These are phyloP conservation scores for Trypanosomatidae sp. DNA, from an alignment of 208 protist species.

Conservation along the genomic window DNA sequence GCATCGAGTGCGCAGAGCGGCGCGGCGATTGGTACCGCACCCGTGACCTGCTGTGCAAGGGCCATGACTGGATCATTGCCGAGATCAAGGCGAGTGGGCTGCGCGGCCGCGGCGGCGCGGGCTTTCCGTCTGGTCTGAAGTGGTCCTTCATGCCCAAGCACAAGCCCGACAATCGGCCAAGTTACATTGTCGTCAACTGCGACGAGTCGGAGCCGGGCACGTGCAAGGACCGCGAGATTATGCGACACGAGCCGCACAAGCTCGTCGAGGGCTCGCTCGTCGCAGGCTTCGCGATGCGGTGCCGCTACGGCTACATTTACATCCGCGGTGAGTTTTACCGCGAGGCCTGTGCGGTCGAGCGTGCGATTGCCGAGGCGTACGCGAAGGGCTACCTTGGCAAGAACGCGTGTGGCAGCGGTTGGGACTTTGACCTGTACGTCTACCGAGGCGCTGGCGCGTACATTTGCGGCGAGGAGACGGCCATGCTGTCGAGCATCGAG, in stretches of 20 bases:
- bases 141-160: conserved; percentile 98
- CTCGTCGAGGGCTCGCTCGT: conserved; percentile 97
- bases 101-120: conserved; percentile 96
- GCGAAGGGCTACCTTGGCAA: conserved; percentile 92
- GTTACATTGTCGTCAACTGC: conserved; percentile 98
- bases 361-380: conserved; percentile 94
- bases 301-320: conserved; percentile 97
- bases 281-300: conserved; percentile 95
- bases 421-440: conserved; percentile 97
- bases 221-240: conserved; percentile 99
- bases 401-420: conserved; percentile 96
- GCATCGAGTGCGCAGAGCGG: conserved; percentile 87
- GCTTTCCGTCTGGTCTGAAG: conserved; percentile 98
- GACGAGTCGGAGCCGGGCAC: conserved; percentile 99
- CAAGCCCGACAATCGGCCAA: conserved; percentile 84
- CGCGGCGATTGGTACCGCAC: conserved; percentile 98
- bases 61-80: conserved; percentile 95
- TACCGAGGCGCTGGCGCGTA: conserved; percentile 98
- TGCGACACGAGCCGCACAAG: conserved; percentile 98
- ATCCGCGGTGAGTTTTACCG: conserved; percentile 98
- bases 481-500: conserved; percentile 95
- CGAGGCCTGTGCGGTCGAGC: conserved; percentile 89
- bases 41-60: conserved; percentile 94
- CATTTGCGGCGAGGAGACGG: conserved; percentile 99
- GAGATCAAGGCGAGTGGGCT: conserved; percentile 96